Percentiles rank a stretch among this genome's conserved stretches.
phyloP scores from a whole-genome alignment of 495 filamentous ascomycete genomes.

The Penicillium arizonense region DNA sequence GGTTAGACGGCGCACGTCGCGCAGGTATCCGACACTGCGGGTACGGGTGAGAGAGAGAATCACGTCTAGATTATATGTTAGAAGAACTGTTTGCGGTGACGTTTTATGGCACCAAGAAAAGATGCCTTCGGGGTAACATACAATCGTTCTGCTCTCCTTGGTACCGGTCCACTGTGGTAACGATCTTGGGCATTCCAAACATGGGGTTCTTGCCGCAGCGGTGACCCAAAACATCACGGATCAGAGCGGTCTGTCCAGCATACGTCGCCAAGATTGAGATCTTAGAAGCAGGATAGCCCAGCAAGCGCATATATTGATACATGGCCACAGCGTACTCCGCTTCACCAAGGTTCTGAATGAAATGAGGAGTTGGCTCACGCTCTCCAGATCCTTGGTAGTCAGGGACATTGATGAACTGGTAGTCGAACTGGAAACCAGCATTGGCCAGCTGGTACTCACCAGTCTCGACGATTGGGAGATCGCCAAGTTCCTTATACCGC shows the following conservation, averaged over 20 bases:
- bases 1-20: slow-evolving; percentile 89
- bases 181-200: slow-evolving; percentile 87
- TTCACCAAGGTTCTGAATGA: slow-evolving; percentile 95
- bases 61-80: slow-evolving; percentile 58
- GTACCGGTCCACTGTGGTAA: slow-evolving; percentile 96
- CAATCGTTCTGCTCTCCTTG: slow-evolving; percentile 99
- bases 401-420: slow-evolving; percentile 94
- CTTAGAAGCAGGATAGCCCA: slow-evolving; percentile 89
- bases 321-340: slow-evolving; percentile 95
- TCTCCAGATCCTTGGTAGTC: slow-evolving; percentile 93
- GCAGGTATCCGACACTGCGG: slow-evolving; percentile 85
- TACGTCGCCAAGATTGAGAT: slow-evolving; percentile 93
- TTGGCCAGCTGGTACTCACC: slow-evolving; percentile 81
- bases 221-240: slow-evolving; percentile 84
- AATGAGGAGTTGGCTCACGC: slow-evolving; percentile 88
- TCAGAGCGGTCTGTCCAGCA: slow-evolving; percentile 88
- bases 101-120: neutral
- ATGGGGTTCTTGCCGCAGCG: slow-evolving; percentile 78
- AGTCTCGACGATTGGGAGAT: slow-evolving; percentile 70
- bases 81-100: neutral
- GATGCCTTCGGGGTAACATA: slow-evolving; percentile 45
- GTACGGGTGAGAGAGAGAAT: slow-evolving; percentile 91
- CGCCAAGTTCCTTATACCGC: slow-evolving; percentile 81
- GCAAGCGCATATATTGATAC: slow-evolving; percentile 95
- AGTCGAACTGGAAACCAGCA: slow-evolving; percentile 88